Evolutionary conservation across 768 basidiomycete genomes (phyloP), one percentile per base, ranked within the genome.

Genomic region (Boletales sp.): DNA sequence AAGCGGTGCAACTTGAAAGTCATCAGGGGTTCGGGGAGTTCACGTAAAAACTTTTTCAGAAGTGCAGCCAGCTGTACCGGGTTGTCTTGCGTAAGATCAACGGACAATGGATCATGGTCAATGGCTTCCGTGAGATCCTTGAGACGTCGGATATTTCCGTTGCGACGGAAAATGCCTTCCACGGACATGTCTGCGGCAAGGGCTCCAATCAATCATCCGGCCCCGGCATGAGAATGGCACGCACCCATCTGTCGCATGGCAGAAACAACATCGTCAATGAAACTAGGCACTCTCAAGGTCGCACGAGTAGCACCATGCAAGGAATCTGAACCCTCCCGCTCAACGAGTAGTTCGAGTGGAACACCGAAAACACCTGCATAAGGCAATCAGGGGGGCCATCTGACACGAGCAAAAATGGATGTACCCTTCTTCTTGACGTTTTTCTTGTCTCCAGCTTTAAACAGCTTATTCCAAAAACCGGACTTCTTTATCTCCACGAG

Each of bases 171-270:
- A 56, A 99, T 95, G 50, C 97, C 97, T 71, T 98, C 97, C 36
- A 99, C 79, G 9, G 97, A 98, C 91, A 99, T 94, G 72, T 99
- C 97, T 98, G 56, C 31, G 45, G 45, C 32, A 40, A 30, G 30
- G 48, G 12, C 21, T 29, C 64, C 37, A 38, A 39, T 47, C 21
- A 48, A 35, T 15, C 15, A 39, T 21, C 31, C 34, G 27, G 9
- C 42, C 39, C 27, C 44, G 27, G 46, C 31, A 32, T 41, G 38
- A 53, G 18, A 51, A 46, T 27, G 17, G 34, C 32, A 47, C 87
- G 55, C 49, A 97, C 95, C 95, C 97, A 98, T 98, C 68, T 97
- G 94, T 64, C 89, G 80, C 97, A 99, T 98, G 11, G 97, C 94
- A 44, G 93, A 95, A 40, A 99, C 83, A 51, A 97, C 91, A 63